Base-by-base conservation (phyloP, 176 grass and related monocot species). In the Zea mays region DNA sequence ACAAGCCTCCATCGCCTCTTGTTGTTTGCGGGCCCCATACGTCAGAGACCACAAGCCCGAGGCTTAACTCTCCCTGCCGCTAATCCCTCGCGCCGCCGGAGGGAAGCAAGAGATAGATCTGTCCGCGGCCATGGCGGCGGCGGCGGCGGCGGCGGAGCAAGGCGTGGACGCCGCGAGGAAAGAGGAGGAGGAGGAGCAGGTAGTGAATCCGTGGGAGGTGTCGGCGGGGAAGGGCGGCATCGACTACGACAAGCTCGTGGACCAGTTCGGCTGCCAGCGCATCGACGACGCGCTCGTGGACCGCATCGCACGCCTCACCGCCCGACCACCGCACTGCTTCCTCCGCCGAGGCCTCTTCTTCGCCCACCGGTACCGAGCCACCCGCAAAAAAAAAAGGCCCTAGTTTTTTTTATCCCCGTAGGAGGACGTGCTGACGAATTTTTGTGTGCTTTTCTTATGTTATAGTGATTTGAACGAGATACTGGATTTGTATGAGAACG, bases 161-260 rank as follows among this genome's bases (percentile, higher is more conserved):
- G 80, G 15, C 59, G 35, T 46, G 21, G 47, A 7, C 27, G 62
- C 16, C 4, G 41, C 5, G 43, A 44, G 1, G 80, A 55, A 55
- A 48, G 55, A 34, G 69, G 44, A 43, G 67, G 74, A 80, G 66
- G 79, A 92, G 70, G 81, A 92, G 62, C 93, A 97, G 79, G 93
- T 97, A 64, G 88, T 97, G 70, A 97, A 90, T 76, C 91, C 91
- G 37, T 97, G 95, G 95, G 95, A 92, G 87, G 95, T 97, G 76
- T 92, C 89, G 45, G 89, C 89, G 36, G 90, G 90, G 73, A 88
- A 90, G 63, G 91, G 89, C 73, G 91, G 91, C 76, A 90, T 98
- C 80, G 91, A 98, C 87, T 98, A 98, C 87, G 91, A 98, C 69
- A 98, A 98, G 87, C 78, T 99, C 39, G 85, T 98, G 46, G 95